Evolutionary conservation across 2,329 filamentous ascomycete species (phyloP).

Genomic region (Ambrosiella xylebori): DNA sequence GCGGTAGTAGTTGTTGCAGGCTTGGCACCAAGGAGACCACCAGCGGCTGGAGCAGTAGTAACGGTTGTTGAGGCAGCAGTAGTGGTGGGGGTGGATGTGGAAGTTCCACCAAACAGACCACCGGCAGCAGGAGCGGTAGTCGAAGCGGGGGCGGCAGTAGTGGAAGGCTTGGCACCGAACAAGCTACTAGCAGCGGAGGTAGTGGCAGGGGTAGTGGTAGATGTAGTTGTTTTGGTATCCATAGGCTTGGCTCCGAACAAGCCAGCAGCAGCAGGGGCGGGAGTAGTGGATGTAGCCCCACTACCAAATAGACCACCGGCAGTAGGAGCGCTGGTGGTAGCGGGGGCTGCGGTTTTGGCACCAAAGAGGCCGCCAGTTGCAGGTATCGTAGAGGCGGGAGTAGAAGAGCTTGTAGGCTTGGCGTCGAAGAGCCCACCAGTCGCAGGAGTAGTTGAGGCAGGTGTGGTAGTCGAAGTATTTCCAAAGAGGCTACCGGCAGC

Average conservation of each 20-base stretch:
- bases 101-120: slow-evolving; percentile 9
- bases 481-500: slow-evolving; percentile 15
- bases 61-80: slow-evolving; percentile 12
- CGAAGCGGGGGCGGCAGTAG: slow-evolving; percentile 13
- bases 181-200: slow-evolving; percentile 17
- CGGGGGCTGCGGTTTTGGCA: slow-evolving; percentile 18
- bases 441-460: slow-evolving; percentile 9
- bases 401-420: slow-evolving; percentile 13
- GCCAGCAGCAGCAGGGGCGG: slow-evolving; percentile 11
- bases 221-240: neutral
- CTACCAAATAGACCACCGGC: slow-evolving; percentile 27
- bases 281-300: slow-evolving; percentile 13
- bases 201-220: slow-evolving; percentile 13
- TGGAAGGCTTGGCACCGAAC: slow-evolving; percentile 15
- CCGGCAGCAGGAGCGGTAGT: slow-evolving; percentile 18
- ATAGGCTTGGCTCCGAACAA: slow-evolving; percentile 28
- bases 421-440: slow-evolving; percentile 16
- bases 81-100: slow-evolving; percentile 10
- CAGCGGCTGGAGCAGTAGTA: neutral
- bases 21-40: slow-evolving; percentile 26
- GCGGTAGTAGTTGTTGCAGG: slow-evolving; percentile 20
- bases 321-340: slow-evolving; percentile 25
- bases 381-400: slow-evolving; percentile 9
- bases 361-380: slow-evolving; percentile 15
- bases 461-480: slow-evolving; percentile 1